Evolutionary conservation across 2,329 filamentous ascomycete genomes (phyloP), one percentile per base, ranked within the genome.

Genomic region (Fusarium sp.): DNA sequence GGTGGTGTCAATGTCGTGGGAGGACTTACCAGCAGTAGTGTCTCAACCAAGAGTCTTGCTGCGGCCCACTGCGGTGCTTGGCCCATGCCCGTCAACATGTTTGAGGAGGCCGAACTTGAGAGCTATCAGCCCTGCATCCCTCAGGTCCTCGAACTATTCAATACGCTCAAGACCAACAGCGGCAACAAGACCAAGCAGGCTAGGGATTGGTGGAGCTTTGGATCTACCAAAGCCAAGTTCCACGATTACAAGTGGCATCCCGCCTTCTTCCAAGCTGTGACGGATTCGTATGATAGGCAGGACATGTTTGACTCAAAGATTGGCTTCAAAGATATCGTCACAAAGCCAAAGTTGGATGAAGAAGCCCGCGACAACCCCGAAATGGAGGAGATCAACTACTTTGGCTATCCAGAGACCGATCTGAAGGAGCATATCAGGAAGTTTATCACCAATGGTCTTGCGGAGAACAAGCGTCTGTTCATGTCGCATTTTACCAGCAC

Each of bases 111-210:
- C 38, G 59, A 72, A 15, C 70, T 77, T 38, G 73, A 78, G 55
- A 71, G 78, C 37, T 80, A 80, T 59, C 76, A 80, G 53, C 78
- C 78, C 10, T 80, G 78, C 39, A 63, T 81, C 49, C 74, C 79
- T 4, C 78, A 76, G 35, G 61, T 76, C 29, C 67, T 76, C 39
- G 67, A 76, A 21, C 63, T 70, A 19, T 68, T 77, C 43, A 77
- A 75, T 49, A 42, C 31, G 21, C 23, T 60, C 17, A 59, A 58
- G 11, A 17, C 48, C 3, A 23, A 72, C 27, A 63, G 66, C 27
- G 49, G 38, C n/a, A 49, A 65, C 10, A 45, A 58, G 4, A 61
- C 61, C 2, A 39, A 36, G 6, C 32, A 17, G 13, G 17, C 53
- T 29, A 37, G 57, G 8, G 42, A 49, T 9, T 65, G 57, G 61